Percentiles rank a stretch among this genome's conserved stretches.
Conservation (phyloP, 495 filamentous ascomycete species). For the Podospora pseudoanserina region DNA sequence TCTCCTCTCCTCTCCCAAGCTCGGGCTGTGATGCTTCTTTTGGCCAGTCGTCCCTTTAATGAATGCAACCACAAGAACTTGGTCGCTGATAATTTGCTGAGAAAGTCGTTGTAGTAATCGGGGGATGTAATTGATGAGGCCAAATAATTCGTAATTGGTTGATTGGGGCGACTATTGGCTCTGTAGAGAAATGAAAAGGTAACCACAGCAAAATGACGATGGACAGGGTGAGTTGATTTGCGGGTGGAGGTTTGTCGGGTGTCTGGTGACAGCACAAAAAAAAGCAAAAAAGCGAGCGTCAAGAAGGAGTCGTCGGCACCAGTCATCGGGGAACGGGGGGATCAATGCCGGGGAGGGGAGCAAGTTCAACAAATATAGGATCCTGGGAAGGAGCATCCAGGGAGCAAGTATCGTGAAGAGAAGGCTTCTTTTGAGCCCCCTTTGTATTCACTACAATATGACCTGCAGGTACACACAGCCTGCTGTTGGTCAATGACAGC, state of each 20-base stretch:
- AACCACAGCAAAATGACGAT: slow-evolving; percentile 16
- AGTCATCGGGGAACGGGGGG: too few species aligned
- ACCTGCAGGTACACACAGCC: not conserved
- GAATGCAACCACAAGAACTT: not conserved
- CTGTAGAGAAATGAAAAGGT: slow-evolving; percentile 17
- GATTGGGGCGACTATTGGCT: slow-evolving; percentile 3
- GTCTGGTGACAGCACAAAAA: not conserved
- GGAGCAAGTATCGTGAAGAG: not conserved
- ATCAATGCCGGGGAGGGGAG: not conserved
- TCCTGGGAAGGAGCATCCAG: not conserved
- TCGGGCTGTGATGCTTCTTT: not conserved
- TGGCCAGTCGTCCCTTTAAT: not conserved
- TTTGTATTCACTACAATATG: not conserved
- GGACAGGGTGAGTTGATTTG: slow-evolving; percentile 5
- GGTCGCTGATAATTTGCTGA: not conserved
- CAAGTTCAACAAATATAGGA: not conserved
- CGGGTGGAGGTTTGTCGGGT: not conserved
- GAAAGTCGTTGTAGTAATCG: not conserved
- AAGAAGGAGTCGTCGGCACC: not conserved
- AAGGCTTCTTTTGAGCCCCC: not conserved
- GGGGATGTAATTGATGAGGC: not conserved
- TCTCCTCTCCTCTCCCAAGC: not conserved
- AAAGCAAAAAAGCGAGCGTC: not conserved
- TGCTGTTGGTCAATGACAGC: not conserved
- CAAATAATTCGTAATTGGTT: slow-evolving; percentile 5